Percentiles rank a stretch among this genome's conserved stretches.
These are phyloP conservation scores for Trichoderma orchidacearum DNA, from an alignment of 495 filamentous ascomycete genomes.

Conservation along the genomic window DNA sequence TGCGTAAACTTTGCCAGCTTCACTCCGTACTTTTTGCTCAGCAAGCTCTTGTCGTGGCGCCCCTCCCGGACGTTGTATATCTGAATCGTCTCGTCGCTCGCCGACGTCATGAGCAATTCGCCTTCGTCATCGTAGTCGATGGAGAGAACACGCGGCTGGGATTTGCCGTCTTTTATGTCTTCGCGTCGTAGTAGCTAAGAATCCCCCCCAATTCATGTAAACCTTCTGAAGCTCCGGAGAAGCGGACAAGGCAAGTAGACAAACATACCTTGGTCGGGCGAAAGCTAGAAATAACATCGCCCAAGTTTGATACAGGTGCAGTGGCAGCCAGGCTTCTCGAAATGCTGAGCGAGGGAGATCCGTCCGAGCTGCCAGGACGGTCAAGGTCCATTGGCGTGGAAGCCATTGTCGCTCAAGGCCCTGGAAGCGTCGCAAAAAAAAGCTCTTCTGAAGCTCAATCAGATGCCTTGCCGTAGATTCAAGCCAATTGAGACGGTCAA, in stretches of 20 bases:
- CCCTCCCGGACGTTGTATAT: conserved; percentile 87
- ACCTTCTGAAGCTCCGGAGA: background rate
- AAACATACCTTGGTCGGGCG: conserved; percentile 37
- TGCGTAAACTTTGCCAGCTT: conserved; percentile 92
- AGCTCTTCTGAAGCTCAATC: background rate
- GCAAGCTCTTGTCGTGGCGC: conserved; percentile 67
- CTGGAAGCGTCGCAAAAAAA: background rate
- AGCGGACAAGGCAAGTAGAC: conserved; percentile 13
- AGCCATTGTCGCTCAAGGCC: conserved; percentile 17
- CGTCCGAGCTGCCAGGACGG: conserved; percentile 17
- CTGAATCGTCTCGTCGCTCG: conserved; percentile 87
- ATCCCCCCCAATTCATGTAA: background rate
- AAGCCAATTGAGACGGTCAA: background rate
- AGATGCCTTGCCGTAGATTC: background rate
- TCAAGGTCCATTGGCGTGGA: conserved; percentile 42
- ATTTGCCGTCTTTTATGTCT: conserved; percentile 24
- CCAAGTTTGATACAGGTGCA: conserved; percentile 24
- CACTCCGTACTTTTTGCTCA: conserved; percentile 88
- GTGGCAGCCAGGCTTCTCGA: conserved; percentile 19
- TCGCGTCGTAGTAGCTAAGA: conserved; percentile 29
- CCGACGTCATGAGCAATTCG: conserved; percentile 73
- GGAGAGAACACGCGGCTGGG: conserved; percentile 39
- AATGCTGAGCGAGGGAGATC: conserved; percentile 24
- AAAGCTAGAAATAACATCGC: conserved; percentile 31
- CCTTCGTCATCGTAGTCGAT: conserved; percentile 94